Evolutionary conservation across 805 yeast species (phyloP), one percentile per base, ranked within the genome.

Genomic region (Sugiyamaella mastotermitis): DNA sequence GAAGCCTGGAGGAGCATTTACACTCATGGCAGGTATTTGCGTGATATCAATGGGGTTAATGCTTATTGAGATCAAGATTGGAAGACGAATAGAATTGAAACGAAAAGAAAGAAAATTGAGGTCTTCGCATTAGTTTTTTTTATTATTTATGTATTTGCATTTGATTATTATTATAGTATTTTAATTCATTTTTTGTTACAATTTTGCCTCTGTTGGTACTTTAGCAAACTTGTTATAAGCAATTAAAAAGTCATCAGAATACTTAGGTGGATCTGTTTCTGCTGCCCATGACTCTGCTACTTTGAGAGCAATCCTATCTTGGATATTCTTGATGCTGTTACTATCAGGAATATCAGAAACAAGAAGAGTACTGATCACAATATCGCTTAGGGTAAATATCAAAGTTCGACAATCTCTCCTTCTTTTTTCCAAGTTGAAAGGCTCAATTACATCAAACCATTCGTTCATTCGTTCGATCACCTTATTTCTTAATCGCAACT

Each of bases 1-100:
- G 74, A 74, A 75, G 0, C 58, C 73, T 9, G 95, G 95, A 1
- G 92, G 95, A 13, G 72, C 83, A 1, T 84, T 78, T 51, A 78
- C 94, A 0, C 65, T 86, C n/a, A 58, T 83, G 68, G 78, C 79
- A 2, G 78, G 59, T 5, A 36, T 60, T 5, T 51, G 66, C 23
- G 17, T 41, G 7, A 33, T 30, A 4, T 42, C 46, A 8, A 22
- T 35, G 30, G 36, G 20, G 1, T 27, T 41, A 18, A 15, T 45
- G 8, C 13, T 31, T 15, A 11, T 41, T 4, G 48, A 41, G 21
- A 26, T 34, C n/a, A 27, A 31, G 9, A 24, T 32, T 13, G 48
- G 48, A 7, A 37, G 30, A 29, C 11, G 29, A 10, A 45, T 45
- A 11, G 48, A 41, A 13, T 19, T 23, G 4, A 21, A 23, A 16